Conservation (phyloP, 2,329 filamentous ascomycete species). For the Sordariomycetes sp. region DNA sequence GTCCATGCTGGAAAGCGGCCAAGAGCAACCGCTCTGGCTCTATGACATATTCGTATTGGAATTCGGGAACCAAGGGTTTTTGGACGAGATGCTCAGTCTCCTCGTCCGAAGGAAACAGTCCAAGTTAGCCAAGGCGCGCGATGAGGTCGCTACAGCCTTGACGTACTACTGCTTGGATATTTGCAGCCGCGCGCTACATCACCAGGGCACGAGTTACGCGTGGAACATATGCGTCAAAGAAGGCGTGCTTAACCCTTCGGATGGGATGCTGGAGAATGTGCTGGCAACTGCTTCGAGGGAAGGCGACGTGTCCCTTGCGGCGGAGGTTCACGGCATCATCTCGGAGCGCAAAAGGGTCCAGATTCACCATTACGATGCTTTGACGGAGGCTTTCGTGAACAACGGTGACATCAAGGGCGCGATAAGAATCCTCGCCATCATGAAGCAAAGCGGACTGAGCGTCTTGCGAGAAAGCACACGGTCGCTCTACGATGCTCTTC, state of each 20-base stretch:
- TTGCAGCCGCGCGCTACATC: conserved; percentile 56
- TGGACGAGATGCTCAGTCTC: conserved; percentile 67
- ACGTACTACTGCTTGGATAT: conserved; percentile 68
- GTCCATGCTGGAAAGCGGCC: conserved; percentile 48
- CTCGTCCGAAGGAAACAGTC: conserved; percentile 46
- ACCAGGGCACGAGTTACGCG: conserved; percentile 55
- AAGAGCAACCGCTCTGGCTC: conserved; percentile 59
- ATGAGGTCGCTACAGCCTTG: conserved; percentile 35
- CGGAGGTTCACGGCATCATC: conserved; percentile 52
- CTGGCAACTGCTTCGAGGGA: conserved; percentile 63
- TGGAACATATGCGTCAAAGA: conserved; percentile 58
- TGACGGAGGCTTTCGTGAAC: conserved; percentile 62
- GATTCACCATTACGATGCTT: conserved; percentile 68
- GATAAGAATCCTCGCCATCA: conserved; percentile 63
- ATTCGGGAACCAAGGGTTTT: conserved; percentile 61
- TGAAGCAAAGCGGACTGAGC: conserved; percentile 46
- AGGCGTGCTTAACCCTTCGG: conserved; percentile 33
- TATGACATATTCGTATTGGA: conserved; percentile 69
- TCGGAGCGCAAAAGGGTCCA: conserved; percentile 37
- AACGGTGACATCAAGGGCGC: conserved; percentile 53
- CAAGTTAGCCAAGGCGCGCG: conserved; percentile 21
- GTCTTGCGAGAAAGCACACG: conserved; percentile 53
- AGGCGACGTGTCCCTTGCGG: conserved; percentile 60
- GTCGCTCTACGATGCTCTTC: conserved; percentile 49
- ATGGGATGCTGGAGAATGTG: conserved; percentile 57